Conservation (phyloP, 2,329 filamentous ascomycete species). For the Claviceps maximensis region DNA sequence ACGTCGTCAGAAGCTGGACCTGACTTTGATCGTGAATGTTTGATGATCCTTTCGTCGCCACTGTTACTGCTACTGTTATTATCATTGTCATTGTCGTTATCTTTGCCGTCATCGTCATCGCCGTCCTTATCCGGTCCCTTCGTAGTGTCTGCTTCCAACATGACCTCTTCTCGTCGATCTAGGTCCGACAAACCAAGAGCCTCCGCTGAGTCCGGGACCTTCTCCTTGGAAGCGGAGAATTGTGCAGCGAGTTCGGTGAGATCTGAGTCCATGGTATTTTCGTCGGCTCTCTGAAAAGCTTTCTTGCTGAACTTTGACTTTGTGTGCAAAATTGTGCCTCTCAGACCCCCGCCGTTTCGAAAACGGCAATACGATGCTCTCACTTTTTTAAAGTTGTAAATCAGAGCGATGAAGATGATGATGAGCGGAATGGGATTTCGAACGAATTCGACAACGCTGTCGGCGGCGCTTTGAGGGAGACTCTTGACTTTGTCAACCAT, state of each 20-base stretch:
- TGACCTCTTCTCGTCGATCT: not conserved
- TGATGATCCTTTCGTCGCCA: not conserved
- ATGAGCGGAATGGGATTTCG: slow-evolving; percentile 40
- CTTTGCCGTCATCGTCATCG: not conserved
- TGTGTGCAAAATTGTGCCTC: slow-evolving; percentile 11
- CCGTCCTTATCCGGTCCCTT: not conserved
- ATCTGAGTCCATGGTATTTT: not conserved
- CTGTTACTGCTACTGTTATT: not conserved
- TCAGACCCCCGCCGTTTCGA: slow-evolving; percentile 18
- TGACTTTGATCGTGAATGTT: not conserved
- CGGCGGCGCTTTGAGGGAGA: slow-evolving; percentile 35
- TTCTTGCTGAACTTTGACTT: not conserved
- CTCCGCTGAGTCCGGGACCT: not conserved
- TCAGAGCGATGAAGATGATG: slow-evolving; percentile 26
- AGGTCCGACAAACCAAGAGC: not conserved
- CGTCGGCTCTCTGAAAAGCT: not conserved
- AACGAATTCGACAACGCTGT: slow-evolving; percentile 40
- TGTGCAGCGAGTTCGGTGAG: not conserved
- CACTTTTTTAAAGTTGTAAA: slow-evolving; percentile 34
- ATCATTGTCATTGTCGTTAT: not conserved
- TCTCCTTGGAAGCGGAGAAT: not conserved
- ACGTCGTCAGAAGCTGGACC: not conserved
- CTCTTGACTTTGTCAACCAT: slow-evolving; percentile 38
- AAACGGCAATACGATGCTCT: slow-evolving; percentile 25
- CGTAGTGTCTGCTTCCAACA: not conserved